Percentiles rank a stretch among this genome's conserved stretches.
phyloP scores from a whole-genome alignment of 1,139 yeast genomes.

The Hemisphaericaspora xylofermentans region DNA sequence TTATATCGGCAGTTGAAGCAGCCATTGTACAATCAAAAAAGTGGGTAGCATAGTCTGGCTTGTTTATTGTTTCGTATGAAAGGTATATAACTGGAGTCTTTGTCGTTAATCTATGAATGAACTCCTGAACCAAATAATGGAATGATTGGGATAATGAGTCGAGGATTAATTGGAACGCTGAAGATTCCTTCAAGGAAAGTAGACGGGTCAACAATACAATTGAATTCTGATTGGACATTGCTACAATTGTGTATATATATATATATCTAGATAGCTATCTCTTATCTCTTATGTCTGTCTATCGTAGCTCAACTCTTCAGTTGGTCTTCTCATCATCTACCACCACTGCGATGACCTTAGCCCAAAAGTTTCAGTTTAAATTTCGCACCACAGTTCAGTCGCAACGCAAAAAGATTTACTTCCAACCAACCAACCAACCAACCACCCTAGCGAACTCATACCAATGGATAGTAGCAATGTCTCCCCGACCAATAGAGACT shows the following conservation, averaged over 20 bases:
- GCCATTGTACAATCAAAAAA: constrained; percentile 49
- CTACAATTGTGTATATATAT: too few species aligned
- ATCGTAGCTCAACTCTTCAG: too few species aligned
- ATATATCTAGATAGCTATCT: not conserved
- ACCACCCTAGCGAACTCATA: too few species aligned
- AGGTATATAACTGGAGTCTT: constrained; percentile 44
- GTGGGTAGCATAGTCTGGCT: constrained; percentile 49
- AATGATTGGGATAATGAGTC: constrained; percentile 77
- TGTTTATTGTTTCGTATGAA: constrained; percentile 60
- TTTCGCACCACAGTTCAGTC: too few species aligned
- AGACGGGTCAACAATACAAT: constrained; percentile 60
- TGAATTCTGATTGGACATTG: constrained; percentile 53
- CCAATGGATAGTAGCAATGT: too few species aligned
- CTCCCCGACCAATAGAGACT: too few species aligned
- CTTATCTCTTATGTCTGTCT: too few species aligned
- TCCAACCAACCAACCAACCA: too few species aligned
- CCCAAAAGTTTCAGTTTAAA: too few species aligned
- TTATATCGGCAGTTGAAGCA: constrained; percentile 1
- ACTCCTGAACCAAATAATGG: constrained; percentile 52
- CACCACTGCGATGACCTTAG: too few species aligned
- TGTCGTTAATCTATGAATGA: constrained; percentile 35
- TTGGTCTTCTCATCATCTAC: too few species aligned
- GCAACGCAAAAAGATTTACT: too few species aligned
- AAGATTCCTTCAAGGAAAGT: constrained; percentile 63
- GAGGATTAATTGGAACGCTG: constrained; percentile 67